Evolutionary conservation across 2,329 filamentous ascomycete genomes (phyloP), one percentile per base, ranked within the genome.

Genomic region (Microdochium paspali): DNA sequence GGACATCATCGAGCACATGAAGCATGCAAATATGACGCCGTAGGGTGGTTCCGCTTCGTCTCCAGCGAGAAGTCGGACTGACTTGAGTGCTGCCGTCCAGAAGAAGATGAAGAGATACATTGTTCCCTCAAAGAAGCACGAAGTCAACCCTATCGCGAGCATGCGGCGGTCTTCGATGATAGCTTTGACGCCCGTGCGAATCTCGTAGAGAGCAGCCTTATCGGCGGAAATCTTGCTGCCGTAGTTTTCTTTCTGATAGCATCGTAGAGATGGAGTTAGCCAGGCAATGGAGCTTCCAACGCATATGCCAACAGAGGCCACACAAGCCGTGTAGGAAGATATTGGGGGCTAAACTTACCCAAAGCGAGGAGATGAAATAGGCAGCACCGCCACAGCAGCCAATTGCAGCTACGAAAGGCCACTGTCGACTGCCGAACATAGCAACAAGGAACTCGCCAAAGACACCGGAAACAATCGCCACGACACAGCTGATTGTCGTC

Each of bases 61-160:
- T 21, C 55, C 60, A 3, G 54, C 42, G 2, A 57, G 53, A 15
- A 57, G 54, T 35, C 67, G 66, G 10, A 67, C 63, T 13, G 66
- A 63, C 50, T 66, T 72, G n/a, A 82, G 62, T 3, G 76, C 71
- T 1, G 76, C 72, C 1, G 76, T 74, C 72, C 78, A 81, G 64
- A 79, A 80, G 60, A 80, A 82, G 48, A 82, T 74, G 55, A 81
- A 81, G 10, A 82, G 66, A 55, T 81, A 82, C 67, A 82, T 77
- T 24, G 75, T 71, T 20, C 77, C 77, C 61, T 83, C 79, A 54
- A 82, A 80, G 57, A 79, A 71, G 49, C 71, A 78, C 3, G 75
- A 74, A 3, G 72, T 68, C 39, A 80, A 59, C 2, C 67, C 70
- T 4, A 82, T 63, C 2, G 73, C 66, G 18, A 77, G 57, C 46